Conservation (phyloP, 2,329 filamentous ascomycete species). For the Chaetoscypha palmicola region DNA sequence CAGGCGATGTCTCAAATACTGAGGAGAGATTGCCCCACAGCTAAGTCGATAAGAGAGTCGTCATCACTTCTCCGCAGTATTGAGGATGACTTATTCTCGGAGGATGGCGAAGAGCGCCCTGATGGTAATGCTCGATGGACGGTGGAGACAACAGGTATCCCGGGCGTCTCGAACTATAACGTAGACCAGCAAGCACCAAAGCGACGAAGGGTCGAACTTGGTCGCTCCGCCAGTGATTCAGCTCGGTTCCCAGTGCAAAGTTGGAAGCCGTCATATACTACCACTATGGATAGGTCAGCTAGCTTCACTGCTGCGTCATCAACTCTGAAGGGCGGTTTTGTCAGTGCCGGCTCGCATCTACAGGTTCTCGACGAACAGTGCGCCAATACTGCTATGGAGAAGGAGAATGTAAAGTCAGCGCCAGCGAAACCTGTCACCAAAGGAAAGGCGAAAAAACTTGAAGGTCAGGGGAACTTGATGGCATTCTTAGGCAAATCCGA, state of each 20-base stretch:
- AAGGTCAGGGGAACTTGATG: conserved; percentile 24
- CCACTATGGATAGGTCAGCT: conserved; percentile 54
- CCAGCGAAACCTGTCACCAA: conserved; percentile 5
- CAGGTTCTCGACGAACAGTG: conserved; percentile 27
- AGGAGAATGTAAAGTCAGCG: conserved; percentile 7
- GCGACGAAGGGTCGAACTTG: conserved; percentile 25
- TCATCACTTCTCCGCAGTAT: conserved; percentile 47
- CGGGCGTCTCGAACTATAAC: conserved; percentile 18
- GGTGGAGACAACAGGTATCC: conserved; percentile 28
- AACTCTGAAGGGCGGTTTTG: conserved; percentile 20
- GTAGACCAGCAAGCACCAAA: conserved; percentile 21
- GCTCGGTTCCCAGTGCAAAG: conserved; percentile 7
- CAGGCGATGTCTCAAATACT: conserved; percentile 66
- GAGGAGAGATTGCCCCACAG: conserved; percentile 51
- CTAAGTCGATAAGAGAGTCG: conserved; percentile 34
- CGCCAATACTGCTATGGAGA: conserved; percentile 17
- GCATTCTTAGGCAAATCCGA: conserved; percentile 25
- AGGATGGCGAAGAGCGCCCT: conserved; percentile 48
- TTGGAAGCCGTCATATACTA: conserved; percentile 39
- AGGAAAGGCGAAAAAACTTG: conserved; percentile 8
- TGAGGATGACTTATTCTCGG: conserved; percentile 63
- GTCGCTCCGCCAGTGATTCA: conserved; percentile 11
- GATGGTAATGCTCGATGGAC: conserved; percentile 31
- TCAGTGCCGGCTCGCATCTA: conserved; percentile 28
- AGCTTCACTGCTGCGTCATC: conserved; percentile 53